Evolutionary conservation across 768 basidiomycete species (phyloP).

Genomic region (Cyathus striatus): DNA sequence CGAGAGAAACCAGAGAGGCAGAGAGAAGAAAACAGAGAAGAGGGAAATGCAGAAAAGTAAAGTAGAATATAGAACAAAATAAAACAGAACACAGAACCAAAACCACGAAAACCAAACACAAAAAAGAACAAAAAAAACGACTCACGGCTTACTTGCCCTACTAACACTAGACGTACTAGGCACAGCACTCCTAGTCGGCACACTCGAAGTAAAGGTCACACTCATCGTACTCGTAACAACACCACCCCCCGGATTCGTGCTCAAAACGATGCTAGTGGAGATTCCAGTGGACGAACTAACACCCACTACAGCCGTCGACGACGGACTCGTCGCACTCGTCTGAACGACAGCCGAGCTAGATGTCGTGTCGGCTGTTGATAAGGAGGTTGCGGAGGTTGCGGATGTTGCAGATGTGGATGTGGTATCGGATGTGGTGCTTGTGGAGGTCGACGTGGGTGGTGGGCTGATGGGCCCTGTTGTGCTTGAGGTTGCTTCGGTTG

Average conservation of each 20-base stretch:
- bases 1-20: too few species aligned
- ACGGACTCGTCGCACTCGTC: too few species aligned
- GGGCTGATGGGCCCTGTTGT: slow-evolving; percentile 5
- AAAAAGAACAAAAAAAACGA: background rate
- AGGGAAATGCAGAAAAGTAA: background rate
- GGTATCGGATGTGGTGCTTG: slow-evolving; percentile 7
- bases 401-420: slow-evolving; percentile 1
- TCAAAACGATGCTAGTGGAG: background rate
- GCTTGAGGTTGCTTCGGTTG: slow-evolving; percentile 4
- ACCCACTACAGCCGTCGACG: too few species aligned
- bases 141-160: slow-evolving; percentile 7
- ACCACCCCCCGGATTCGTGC: slow-evolving; percentile 1
- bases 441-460: slow-evolving; percentile 6
- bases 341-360: too few species aligned
- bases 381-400: too few species aligned
- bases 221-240: slow-evolving; percentile 15
- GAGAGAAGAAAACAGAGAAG: background rate
- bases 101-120: background rate
- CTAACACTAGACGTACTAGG: background rate
- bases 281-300: too few species aligned
- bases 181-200: slow-evolving; percentile 1
- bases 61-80: background rate
- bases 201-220: slow-evolving; percentile 7
- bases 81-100: background rate
- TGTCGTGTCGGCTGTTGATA: too few species aligned